Conservation (phyloP, 805 yeast species). For the Kazachstania martiniae region DNA sequence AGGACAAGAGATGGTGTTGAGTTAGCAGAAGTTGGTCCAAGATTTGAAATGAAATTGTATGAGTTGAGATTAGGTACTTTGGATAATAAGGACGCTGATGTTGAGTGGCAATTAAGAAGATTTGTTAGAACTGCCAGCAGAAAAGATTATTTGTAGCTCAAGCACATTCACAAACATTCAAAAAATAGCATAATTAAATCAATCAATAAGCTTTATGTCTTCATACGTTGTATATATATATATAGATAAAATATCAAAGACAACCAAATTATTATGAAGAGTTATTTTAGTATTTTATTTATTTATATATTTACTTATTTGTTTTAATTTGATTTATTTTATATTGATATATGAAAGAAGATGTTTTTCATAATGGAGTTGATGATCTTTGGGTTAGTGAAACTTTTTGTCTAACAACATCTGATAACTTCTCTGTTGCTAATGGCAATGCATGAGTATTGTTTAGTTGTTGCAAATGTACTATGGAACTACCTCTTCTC, state of each 20-base stretch:
- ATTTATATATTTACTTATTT: too few species aligned
- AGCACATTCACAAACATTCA: too few species aligned
- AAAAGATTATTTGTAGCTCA: slow-evolving; percentile 64
- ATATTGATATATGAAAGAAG: not conserved
- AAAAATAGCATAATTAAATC: too few species aligned
- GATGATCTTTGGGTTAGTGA: slow-evolving; percentile 2
- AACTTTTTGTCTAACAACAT: slow-evolving; percentile 16
- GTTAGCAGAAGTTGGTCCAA: slow-evolving; percentile 94
- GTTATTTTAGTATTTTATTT: too few species aligned
- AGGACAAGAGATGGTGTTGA: slow-evolving; percentile 83
- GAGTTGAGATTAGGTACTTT: slow-evolving; percentile 83
- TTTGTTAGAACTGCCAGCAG: slow-evolving; percentile 92
- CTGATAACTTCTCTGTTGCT: slow-evolving; percentile 18
- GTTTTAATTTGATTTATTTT: not conserved
- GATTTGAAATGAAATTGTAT: slow-evolving; percentile 91
- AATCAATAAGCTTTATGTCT: too few species aligned
- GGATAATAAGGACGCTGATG: slow-evolving; percentile 92
- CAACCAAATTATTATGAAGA: too few species aligned
- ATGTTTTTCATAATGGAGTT: not conserved
- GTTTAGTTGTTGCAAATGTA: not conserved
- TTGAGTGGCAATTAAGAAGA: slow-evolving; percentile 93
- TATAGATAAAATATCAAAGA: too few species aligned
- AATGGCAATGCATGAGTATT: slow-evolving; percentile 11
- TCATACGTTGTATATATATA: too few species aligned
- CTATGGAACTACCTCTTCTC: not conserved